phyloP scores from a whole-genome alignment of 495 filamentous ascomycete species.

The Coniosporium apollinis region DNA sequence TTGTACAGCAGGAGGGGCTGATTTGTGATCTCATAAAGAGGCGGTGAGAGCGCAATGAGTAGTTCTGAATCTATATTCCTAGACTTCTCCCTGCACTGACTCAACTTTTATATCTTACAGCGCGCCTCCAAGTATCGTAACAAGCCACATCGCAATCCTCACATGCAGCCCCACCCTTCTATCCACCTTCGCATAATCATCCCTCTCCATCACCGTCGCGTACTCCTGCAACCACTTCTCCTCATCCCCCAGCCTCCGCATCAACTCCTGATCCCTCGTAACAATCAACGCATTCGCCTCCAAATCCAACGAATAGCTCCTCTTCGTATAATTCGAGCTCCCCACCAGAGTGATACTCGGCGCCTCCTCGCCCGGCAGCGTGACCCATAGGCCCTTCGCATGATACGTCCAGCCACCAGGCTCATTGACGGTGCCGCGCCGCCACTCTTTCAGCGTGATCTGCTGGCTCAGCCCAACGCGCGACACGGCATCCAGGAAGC shows the following conservation, averaged over 20 bases:
- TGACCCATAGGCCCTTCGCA: constrained; percentile 91
- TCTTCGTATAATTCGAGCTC: constrained; percentile 88
- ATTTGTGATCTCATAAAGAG: constrained; percentile 7
- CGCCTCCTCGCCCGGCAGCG: constrained; percentile 33
- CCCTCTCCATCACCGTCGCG: constrained; percentile 43
- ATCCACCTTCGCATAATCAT: constrained; percentile 65
- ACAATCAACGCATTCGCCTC: constrained; percentile 76
- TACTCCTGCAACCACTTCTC: constrained; percentile 60
- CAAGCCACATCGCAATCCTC: constrained; percentile 76
- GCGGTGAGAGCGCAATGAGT: too few species aligned
- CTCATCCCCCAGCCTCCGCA: constrained; percentile 57
- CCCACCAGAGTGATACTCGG: constrained; percentile 75
- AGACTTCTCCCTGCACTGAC: too few species aligned
- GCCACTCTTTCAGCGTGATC: constrained; percentile 79
- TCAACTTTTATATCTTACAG: too few species aligned
- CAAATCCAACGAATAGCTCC: constrained; percentile 80
- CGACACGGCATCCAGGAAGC: constrained; percentile 59
- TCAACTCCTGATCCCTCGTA: constrained; percentile 59
- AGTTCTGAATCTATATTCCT: too few species aligned
- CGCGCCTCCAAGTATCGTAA: constrained; percentile 25
- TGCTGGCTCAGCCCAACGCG: constrained; percentile 36
- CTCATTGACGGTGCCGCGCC: constrained; percentile 60
- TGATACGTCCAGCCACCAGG: constrained; percentile 92
- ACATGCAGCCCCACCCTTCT: constrained; percentile 74
- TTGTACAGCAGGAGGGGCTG: constrained; percentile 27